Conservation (phyloP, 2,329 filamentous ascomycete species). For the Aspergillus unguis region DNA sequence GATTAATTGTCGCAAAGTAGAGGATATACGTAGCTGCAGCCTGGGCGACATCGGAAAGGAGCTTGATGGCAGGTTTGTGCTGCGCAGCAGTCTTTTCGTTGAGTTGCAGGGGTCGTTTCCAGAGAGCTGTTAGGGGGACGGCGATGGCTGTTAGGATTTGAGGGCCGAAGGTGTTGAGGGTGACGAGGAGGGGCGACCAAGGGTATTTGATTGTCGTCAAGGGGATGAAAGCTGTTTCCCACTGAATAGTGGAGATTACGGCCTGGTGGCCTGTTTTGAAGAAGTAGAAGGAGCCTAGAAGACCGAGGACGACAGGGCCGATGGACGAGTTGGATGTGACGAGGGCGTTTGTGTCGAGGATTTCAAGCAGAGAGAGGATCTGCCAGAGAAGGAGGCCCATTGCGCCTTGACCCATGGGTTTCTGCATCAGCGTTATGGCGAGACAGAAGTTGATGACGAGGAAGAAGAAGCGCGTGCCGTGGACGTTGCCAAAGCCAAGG, state of each 20-base stretch:
- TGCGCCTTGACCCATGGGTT: conserved; percentile 88
- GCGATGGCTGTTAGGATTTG: conserved; percentile 79
- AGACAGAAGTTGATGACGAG: conserved; percentile 75
- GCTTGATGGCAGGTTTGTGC: conserved; percentile 27
- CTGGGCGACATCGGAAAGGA: conserved; percentile 68
- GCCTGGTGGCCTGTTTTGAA: conserved; percentile 99
- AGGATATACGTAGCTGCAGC: conserved; percentile 71
- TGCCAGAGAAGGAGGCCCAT: conserved; percentile 83
- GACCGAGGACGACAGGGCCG: conserved; percentile 75
- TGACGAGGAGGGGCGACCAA: conserved; percentile 77
- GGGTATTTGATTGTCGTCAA: conserved; percentile 80
- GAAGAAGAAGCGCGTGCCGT: conserved; percentile 85
- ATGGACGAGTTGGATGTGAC: conserved; percentile 64
- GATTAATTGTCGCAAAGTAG: conserved; percentile 77
- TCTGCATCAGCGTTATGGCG: conserved; percentile 75
- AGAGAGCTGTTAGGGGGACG: conserved; percentile 77
- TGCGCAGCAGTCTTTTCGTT: conserved; percentile 42
- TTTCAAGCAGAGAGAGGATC: conserved; percentile 70
- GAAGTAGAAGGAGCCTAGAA: conserved; percentile 91
- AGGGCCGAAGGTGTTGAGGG: conserved; percentile 82
- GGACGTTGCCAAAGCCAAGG: conserved; percentile 87
- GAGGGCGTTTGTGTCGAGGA: conserved; percentile 59
- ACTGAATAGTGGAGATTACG: conserved; percentile 81
- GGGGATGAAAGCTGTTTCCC: conserved; percentile 92
- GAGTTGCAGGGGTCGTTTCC: conserved; percentile 81